Evolutionary conservation across 345 rosid genomes (phyloP).

Genomic region (Eucalyptus regnans): DNA sequence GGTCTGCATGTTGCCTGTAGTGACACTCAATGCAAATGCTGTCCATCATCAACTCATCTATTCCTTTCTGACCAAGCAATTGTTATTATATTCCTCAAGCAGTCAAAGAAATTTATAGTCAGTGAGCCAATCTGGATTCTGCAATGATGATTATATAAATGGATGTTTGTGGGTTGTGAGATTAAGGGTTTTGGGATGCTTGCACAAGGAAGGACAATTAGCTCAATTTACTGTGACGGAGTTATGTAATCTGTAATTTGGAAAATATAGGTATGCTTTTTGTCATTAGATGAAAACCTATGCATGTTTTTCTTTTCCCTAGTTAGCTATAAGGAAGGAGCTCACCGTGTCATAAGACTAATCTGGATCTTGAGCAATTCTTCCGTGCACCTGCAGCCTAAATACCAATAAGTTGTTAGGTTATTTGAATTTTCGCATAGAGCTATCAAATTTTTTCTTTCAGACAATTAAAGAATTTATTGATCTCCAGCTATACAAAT

Average conservation of each 20-base stretch:
- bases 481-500: neutral
- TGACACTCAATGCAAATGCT: neutral
- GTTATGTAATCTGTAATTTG: neutral
- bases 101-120: neutral
- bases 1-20: neutral
- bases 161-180: neutral
- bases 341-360: neutral
- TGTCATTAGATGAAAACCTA: neutral
- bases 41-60: neutral
- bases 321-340: neutral
- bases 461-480: accelerated
- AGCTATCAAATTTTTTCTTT: neutral
- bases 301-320: neutral
- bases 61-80: neutral
- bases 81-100: neutral
- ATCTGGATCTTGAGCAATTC: neutral
- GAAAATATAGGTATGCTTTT: neutral
- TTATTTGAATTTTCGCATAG: neutral
- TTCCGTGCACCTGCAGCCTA: neutral
- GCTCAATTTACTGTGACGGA: neutral
- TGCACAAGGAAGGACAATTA: neutral
- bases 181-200: neutral
- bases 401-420: neutral
- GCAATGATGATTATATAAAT: neutral
- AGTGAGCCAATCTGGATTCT: neutral